Base-by-base conservation (phyloP, 352 stramenopile genomes). In the Phytopythium kandeliae region DNA sequence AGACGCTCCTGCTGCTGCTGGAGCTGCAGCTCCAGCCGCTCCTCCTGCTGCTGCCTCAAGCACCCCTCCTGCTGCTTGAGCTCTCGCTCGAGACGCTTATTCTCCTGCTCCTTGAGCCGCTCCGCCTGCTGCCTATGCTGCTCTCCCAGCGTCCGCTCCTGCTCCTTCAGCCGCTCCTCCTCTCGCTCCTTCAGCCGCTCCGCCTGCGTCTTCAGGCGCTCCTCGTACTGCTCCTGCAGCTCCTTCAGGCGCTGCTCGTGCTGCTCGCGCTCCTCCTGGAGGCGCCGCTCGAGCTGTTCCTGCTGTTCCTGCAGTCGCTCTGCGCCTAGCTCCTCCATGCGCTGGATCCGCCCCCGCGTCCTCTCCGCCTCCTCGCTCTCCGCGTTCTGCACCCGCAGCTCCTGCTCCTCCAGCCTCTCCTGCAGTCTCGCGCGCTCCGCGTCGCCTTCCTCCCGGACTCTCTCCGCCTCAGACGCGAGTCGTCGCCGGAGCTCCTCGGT, bases 341-440 rank as follows among this genome's bases (percentile, higher is more conserved):
- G n/a, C n/a, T n/a, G n/a, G n/a, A n/a, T n/a, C n/a, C n/a, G n/a
- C n/a, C n/a, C n/a, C n/a, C n/a, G n/a, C n/a, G n/a, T n/a, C n/a
- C n/a, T n/a, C n/a, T n/a, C n/a, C n/a, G n/a, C n/a, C n/a, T n/a
- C n/a, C n/a, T n/a, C n/a, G n/a, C n/a, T n/a, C n/a, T n/a, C n/a
- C n/a, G n/a, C n/a, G n/a, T n/a, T n/a, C n/a, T n/a, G n/a, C n/a
- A n/a, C n/a, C n/a, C n/a, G n/a, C n/a, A n/a, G n/a, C n/a, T n/a
- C n/a, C n/a, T n/a, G n/a, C n/a, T n/a, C n/a, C n/a, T n/a, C n/a
- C n/a, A n/a, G n/a, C n/a, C n/a, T n/a, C n/a, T n/a, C 62, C 3
- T 65, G 69, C 53, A 95, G 90, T 28, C 61, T 49, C 48, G 86
- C 85, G 55, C 81, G 89, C 48, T 86, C 83, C 28, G 73, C 60